These are phyloP conservation scores for Hanseniaspora lindneri DNA, from an alignment of 805 yeast genomes.

Conservation along the genomic window DNA sequence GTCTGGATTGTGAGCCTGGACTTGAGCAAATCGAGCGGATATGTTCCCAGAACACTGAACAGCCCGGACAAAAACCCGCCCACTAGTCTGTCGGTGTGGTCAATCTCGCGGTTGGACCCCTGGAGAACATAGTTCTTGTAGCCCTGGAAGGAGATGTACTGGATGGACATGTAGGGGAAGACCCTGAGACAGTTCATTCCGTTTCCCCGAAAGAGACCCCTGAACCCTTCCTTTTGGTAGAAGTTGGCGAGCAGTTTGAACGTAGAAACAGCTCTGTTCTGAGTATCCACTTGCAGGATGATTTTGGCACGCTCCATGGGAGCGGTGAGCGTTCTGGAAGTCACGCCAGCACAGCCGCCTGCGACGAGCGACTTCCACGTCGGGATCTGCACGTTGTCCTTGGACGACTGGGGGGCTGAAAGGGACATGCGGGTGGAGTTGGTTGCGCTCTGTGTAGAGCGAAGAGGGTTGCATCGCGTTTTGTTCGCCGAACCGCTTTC, in stretches of 20 bases:
- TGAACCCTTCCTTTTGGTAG: conserved; percentile 84
- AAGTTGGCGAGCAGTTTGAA: conserved; percentile 44
- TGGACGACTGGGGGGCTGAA: too few species aligned
- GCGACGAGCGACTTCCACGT: conserved; percentile 44
- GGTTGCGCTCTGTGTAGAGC: too few species aligned
- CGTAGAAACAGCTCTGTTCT: conserved; percentile 22
- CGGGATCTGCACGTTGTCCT: conserved; percentile 8
- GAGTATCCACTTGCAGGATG: conserved; percentile 70
- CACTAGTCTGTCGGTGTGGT: conserved; percentile 42
- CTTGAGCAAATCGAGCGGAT: conserved; percentile 83
- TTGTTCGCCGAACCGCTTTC: too few species aligned
- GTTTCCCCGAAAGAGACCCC: conserved; percentile 83
- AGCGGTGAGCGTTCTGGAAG: conserved; percentile 81
- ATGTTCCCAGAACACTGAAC: conserved; percentile 67
- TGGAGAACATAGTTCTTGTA: conserved; percentile 36
- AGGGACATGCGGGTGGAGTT: too few species aligned
- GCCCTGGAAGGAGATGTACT: conserved; percentile 71
- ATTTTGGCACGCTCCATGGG: conserved; percentile 94
- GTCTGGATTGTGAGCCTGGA: conserved; percentile 85
- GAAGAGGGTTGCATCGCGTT: too few species aligned
- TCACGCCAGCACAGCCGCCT: conserved; percentile 71
- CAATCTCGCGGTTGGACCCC: background rate
- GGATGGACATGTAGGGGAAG: conserved; percentile 90
- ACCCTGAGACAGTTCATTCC: conserved; percentile 81
- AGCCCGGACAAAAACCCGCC: conserved; percentile 80